Percentiles rank a stretch among this genome's conserved stretches.
Conservation (phyloP, 1,139 yeast species). For the Protomyces inouyei region DNA sequence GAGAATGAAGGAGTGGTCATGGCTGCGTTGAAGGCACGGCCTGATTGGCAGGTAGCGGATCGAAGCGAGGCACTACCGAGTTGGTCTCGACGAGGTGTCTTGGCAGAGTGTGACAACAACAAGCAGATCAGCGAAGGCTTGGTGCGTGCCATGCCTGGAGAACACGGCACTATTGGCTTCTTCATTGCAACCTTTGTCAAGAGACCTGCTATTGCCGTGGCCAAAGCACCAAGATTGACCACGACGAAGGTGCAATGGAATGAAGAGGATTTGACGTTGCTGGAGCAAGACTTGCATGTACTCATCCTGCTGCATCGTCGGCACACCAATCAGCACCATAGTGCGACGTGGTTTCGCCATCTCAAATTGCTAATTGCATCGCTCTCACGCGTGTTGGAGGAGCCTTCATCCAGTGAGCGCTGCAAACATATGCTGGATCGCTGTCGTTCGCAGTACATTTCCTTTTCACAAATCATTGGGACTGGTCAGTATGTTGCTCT, state of each 20-base stretch:
- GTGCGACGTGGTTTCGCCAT: slow-evolving; percentile 15
- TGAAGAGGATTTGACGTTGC: background rate
- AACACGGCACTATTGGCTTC: slow-evolving; percentile 95
- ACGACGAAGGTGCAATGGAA: background rate
- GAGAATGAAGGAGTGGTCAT: slow-evolving; percentile 91
- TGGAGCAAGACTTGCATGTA: slow-evolving; percentile 6
- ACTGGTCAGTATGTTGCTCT: slow-evolving; percentile 24
- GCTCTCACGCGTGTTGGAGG: slow-evolving; percentile 1
- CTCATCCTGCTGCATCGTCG: slow-evolving; percentile 13
- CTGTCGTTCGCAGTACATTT: background rate
- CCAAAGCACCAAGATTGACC: background rate
- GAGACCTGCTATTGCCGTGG: background rate
- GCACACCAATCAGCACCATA: slow-evolving; percentile 15
- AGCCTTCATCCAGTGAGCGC: background rate
- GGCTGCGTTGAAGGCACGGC: slow-evolving; percentile 56
- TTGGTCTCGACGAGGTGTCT: slow-evolving; percentile 83
- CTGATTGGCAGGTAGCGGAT: slow-evolving; percentile 72
- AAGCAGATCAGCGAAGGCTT: slow-evolving; percentile 72
- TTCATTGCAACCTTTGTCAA: slow-evolving; percentile 78
- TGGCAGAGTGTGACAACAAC: slow-evolving; percentile 38
- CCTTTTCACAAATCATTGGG: slow-evolving; percentile 17
- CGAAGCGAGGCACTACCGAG: slow-evolving; percentile 62
- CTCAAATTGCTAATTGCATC: slow-evolving; percentile 2
- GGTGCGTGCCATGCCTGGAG: slow-evolving; percentile 74
- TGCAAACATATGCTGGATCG: background rate